Evolutionary conservation across 2,329 filamentous ascomycete species (phyloP).

Genomic region (Cytospora piceicola): DNA sequence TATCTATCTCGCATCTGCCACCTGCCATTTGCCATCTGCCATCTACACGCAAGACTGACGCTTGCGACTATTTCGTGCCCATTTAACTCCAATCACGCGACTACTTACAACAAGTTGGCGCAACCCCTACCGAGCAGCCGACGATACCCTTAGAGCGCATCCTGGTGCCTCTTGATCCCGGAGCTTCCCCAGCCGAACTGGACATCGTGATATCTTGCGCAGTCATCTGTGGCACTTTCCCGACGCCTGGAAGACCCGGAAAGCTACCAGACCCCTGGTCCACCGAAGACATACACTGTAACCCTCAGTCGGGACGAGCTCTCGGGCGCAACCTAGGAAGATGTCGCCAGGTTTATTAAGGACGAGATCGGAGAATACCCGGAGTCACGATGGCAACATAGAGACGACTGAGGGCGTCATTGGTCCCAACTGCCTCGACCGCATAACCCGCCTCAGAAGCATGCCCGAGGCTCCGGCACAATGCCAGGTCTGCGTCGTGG

Average conservation of each 20-base stretch:
- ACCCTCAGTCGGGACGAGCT: not conserved
- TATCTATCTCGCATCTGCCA: constrained; percentile 14
- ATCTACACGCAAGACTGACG: not conserved
- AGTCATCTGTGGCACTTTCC: not conserved
- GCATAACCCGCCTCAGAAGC: constrained; percentile 53
- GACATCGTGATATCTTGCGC: constrained; percentile 5
- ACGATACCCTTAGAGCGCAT: not conserved
- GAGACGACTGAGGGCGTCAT: constrained; percentile 30
- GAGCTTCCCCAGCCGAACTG: not conserved
- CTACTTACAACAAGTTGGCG: not conserved
- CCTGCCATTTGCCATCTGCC: constrained; percentile 14
- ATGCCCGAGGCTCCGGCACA: constrained; percentile 51
- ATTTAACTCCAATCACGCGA: not conserved
- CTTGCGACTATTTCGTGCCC: not conserved
- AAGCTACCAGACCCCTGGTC: not conserved
- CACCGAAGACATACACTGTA: constrained; percentile 8
- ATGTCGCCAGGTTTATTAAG: constrained; percentile 30
- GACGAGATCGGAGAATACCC: constrained; percentile 26
- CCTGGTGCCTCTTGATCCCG: not conserved
- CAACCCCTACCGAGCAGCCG: constrained; percentile 1
- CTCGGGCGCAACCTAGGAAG: constrained; percentile 12
- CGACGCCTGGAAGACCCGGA: not conserved
- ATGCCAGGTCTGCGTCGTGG: constrained; percentile 54
- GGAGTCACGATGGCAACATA: constrained; percentile 29
- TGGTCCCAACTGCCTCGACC: constrained; percentile 44